phyloP scores from a whole-genome alignment of 768 basidiomycete species.

The Boletus speciosus region DNA sequence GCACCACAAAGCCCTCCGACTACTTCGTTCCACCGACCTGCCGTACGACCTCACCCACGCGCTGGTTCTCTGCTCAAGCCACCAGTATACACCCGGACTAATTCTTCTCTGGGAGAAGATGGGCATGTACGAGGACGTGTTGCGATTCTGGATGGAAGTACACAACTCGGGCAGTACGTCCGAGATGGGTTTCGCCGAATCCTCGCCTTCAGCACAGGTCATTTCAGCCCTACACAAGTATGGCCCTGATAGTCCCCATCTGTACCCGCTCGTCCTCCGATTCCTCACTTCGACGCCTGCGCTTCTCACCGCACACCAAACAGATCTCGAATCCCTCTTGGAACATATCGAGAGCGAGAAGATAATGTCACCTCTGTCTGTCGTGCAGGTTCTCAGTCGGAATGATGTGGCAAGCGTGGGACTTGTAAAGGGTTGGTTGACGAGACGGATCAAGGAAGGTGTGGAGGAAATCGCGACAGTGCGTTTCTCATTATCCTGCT shows the following conservation, averaged over 20 bases:
- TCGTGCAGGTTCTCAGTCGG: slow-evolving; percentile 84
- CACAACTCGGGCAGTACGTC: slow-evolving; percentile 29
- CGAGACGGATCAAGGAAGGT: slow-evolving; percentile 69
- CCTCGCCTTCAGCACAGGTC: slow-evolving; percentile 44
- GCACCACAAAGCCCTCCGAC: slow-evolving; percentile 61
- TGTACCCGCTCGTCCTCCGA: slow-evolving; percentile 85
- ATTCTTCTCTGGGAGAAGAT: slow-evolving; percentile 90
- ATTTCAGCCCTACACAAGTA: slow-evolving; percentile 73
- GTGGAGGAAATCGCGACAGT: slow-evolving; percentile 79
- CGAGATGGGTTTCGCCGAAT: slow-evolving; percentile 25
- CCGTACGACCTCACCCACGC: slow-evolving; percentile 92
- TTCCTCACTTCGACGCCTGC: slow-evolving; percentile 84
- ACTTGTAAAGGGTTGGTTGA: slow-evolving; percentile 87
- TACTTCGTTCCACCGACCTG: slow-evolving; percentile 57
- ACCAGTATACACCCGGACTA: slow-evolving; percentile 76
- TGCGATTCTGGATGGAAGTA: slow-evolving; percentile 89
- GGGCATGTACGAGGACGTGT: slow-evolving; percentile 94
- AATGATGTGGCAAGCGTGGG: slow-evolving; percentile 91
- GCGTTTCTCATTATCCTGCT: slow-evolving; percentile 25
- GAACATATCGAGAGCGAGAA: slow-evolving; percentile 75
- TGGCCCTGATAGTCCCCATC: slow-evolving; percentile 63
- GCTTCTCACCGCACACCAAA: slow-evolving; percentile 65
- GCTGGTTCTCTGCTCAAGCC: slow-evolving; percentile 88
- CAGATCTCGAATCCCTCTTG: slow-evolving; percentile 68
- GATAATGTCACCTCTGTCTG: slow-evolving; percentile 85